Evolutionary conservation across 257 asterid genomes (phyloP).

Genomic region (Voacanga thouarsii): DNA sequence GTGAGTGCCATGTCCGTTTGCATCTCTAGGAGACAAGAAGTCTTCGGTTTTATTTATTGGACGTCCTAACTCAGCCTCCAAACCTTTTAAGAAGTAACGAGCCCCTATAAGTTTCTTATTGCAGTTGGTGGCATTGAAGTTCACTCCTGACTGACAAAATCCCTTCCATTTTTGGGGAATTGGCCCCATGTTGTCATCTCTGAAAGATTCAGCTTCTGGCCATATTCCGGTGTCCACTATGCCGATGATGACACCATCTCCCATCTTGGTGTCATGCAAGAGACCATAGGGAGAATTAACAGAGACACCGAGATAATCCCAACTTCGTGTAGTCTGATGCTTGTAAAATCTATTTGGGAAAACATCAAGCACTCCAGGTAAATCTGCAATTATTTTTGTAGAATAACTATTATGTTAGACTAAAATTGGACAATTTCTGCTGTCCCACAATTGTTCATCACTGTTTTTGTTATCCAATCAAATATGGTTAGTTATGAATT

Average conservation of each 20-base stretch:
- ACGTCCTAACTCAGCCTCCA: constrained; percentile 15
- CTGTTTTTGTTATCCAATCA: no score
- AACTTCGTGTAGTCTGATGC: constrained; percentile 56
- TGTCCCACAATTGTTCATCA: no score
- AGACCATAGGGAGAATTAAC: constrained; percentile 27
- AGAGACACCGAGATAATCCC: constrained; percentile 58
- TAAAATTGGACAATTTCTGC: neutral
- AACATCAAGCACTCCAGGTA: constrained; percentile 44
- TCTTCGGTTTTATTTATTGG: constrained; percentile 26
- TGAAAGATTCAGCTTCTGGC: constrained; percentile 39
- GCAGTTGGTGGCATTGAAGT: constrained; percentile 27
- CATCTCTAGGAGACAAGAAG: constrained; percentile 36
- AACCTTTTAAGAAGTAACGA: constrained; percentile 38
- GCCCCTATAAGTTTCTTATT: constrained; percentile 43
- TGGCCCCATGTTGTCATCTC: constrained; percentile 33
- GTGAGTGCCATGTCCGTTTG: constrained; percentile 43
- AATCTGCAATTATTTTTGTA: constrained; percentile 24
- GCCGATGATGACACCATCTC: constrained; percentile 51
- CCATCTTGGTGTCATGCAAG: constrained; percentile 35
- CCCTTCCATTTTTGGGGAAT: constrained; percentile 48
- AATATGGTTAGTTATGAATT: no score
- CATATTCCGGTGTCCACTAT: constrained; percentile 46
- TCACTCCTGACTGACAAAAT: constrained; percentile 24
- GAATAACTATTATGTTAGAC: neutral
- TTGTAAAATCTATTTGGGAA: constrained; percentile 36